A percentile compares a stretch with the other conserved stretches of the same genome.
phyloP scores from a whole-genome alignment of 2,329 filamentous ascomycete species.

The Akanthomyces muscarius region DNA sequence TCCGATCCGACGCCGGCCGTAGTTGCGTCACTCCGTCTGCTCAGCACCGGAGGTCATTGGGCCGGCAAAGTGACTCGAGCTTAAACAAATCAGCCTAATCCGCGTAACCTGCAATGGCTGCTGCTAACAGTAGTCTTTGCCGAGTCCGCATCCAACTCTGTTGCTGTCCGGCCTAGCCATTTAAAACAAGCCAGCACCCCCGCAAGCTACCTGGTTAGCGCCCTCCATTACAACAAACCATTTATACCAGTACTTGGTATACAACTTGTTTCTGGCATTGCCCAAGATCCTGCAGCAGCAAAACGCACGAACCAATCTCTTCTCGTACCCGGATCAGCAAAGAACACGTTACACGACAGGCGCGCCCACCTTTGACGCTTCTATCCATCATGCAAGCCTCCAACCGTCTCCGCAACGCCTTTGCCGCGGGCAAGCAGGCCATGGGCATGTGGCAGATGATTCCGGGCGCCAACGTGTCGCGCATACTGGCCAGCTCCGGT shows the following conservation, averaged over 20 bases:
- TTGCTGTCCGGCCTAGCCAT: not conserved
- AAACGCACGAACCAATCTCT: not conserved
- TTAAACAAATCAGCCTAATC: not conserved
- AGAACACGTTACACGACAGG: not conserved
- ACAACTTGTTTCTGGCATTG: not conserved
- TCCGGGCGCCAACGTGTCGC: conserved; percentile 56
- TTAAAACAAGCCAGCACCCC: not conserved
- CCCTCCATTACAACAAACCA: not conserved
- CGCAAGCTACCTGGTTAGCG: conserved; percentile 3
- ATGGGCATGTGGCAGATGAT: conserved; percentile 63
- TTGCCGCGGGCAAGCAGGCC: conserved; percentile 44
- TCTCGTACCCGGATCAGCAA: not conserved
- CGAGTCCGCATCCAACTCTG: not conserved
- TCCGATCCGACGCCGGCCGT: conserved; percentile 5
- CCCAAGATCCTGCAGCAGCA: not conserved
- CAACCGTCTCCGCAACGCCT: conserved; percentile 47
- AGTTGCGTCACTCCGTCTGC: not conserved
- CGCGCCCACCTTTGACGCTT: conserved; percentile 1
- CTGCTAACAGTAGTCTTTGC: not conserved
- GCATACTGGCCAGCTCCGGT: conserved; percentile 56
- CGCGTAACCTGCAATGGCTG: not conserved
- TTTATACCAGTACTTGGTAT: not conserved
- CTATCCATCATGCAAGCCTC: conserved; percentile 36
- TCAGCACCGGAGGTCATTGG: not conserved
- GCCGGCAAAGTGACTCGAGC: not conserved